Conservation (phyloP, 495 filamentous ascomycete genomes). For the Trypethelium eluteriae region DNA sequence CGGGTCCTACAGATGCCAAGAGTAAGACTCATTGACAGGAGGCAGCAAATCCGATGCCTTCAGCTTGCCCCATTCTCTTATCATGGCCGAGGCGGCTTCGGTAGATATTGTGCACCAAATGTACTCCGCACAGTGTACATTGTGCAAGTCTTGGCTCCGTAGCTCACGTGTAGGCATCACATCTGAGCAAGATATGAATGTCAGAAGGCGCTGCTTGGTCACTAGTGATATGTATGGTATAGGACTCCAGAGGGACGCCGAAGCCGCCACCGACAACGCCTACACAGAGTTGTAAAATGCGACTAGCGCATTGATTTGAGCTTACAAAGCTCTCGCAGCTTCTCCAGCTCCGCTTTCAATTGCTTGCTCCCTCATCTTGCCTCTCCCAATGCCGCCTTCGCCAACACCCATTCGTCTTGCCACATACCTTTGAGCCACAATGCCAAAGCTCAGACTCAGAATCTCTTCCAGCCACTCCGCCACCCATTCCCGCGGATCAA, state of each 20-base stretch:
- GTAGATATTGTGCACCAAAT: no score
- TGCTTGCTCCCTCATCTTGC: constrained; percentile 67
- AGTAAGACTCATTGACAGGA: no score
- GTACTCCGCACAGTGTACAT: no score
- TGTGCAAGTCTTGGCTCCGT: no score
- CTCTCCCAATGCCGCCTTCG: constrained; percentile 70
- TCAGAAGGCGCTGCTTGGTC: background rate
- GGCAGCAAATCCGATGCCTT: background rate
- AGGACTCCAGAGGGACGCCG: background rate
- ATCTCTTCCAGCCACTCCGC: constrained; percentile 94
- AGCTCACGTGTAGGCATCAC: no score
- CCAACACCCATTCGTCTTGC: constrained; percentile 93
- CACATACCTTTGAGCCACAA: constrained; percentile 94
- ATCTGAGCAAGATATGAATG: background rate
- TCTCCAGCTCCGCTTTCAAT: constrained; percentile 71
- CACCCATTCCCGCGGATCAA: constrained; percentile 94
- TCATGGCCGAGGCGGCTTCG: no score
- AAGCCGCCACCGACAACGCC: background rate
- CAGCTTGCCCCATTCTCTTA: background rate
- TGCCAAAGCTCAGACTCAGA: constrained; percentile 67
- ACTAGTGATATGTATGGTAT: background rate
- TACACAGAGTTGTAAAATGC: background rate
- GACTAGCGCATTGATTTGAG: background rate
- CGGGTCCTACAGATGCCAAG: no score
- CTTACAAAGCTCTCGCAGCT: constrained; percentile 61